phyloP scores from a whole-genome alignment of 2,329 filamentous ascomycete genomes.

The Ophiostoma ulmi region DNA sequence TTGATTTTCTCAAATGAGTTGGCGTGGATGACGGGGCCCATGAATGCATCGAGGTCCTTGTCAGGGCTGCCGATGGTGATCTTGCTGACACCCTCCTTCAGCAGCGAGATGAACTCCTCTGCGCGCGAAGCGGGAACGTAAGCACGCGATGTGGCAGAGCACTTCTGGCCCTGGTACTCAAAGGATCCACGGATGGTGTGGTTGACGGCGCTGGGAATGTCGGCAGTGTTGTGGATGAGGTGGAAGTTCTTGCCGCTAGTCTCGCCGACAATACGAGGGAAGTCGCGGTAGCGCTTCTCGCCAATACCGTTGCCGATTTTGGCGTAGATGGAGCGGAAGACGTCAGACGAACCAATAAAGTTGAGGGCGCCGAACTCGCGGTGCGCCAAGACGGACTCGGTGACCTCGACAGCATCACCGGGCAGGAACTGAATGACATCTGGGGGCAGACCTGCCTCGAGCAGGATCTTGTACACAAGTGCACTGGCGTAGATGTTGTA shows the following conservation, averaged over 20 bases:
- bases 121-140: constrained; percentile 49
- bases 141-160: constrained; percentile 46
- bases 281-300: constrained; percentile 74
- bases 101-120: constrained; percentile 37
- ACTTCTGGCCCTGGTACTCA: constrained; percentile 50
- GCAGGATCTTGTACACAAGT: constrained; percentile 81
- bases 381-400: constrained; percentile 69
- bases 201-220: constrained; percentile 42
- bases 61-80: constrained; percentile 33
- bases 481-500: constrained; percentile 84
- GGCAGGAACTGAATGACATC: constrained; percentile 93
- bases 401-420: constrained; percentile 79
- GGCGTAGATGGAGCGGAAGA: constrained; percentile 85
- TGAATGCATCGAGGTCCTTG: constrained; percentile 36
- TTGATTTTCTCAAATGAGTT: constrained; percentile 43
- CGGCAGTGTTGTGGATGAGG: constrained; percentile 44
- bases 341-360: constrained; percentile 87
- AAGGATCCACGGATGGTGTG: constrained; percentile 47
- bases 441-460: constrained; percentile 82
- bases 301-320: constrained; percentile 77
- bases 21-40: constrained; percentile 48
- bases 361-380: constrained; percentile 83
- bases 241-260: constrained; percentile 52
- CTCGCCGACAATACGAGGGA: constrained; percentile 52
- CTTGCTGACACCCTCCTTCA: constrained; percentile 36